These are phyloP conservation scores for Neurospora pannonica DNA, from an alignment of 495 filamentous ascomycete species.

Conservation along the genomic window DNA sequence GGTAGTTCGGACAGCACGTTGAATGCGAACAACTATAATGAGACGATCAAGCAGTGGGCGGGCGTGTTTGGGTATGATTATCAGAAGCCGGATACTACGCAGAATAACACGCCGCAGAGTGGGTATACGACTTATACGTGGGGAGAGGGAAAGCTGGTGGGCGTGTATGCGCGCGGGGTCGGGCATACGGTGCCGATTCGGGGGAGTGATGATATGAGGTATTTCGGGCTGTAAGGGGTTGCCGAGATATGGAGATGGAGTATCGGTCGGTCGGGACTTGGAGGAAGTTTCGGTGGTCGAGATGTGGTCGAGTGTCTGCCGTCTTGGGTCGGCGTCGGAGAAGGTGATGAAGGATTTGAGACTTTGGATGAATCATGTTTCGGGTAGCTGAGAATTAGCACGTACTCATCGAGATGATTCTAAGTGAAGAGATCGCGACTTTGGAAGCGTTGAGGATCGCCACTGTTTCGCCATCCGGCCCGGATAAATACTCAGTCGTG, in stretches of 20 bases:
- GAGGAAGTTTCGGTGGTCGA: background rate
- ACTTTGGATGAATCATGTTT: background rate
- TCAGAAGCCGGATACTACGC: conserved; percentile 5
- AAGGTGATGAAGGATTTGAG: background rate
- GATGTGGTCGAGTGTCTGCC: background rate
- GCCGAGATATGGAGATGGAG: background rate
- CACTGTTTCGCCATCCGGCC: background rate
- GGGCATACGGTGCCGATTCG: conserved; percentile 16
- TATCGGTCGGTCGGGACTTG: background rate
- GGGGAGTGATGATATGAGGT: conserved; percentile 15
- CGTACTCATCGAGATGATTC: no score
- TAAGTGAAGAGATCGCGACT: background rate
- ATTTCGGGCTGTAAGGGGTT: conserved; percentile 8
- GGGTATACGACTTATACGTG: conserved; percentile 14
- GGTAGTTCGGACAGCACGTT: conserved; percentile 34
- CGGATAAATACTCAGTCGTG: background rate
- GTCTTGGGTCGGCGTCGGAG: background rate
- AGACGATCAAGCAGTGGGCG: conserved; percentile 44
- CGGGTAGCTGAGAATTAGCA: background rate
- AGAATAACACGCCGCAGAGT: conserved; percentile 9
- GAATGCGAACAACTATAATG: conserved; percentile 35
- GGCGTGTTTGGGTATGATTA: conserved; percentile 31
- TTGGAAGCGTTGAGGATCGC: background rate
- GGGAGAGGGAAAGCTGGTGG: conserved; percentile 9
- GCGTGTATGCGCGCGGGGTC: conserved; percentile 13